Conservation (phyloP, 1,284 basidiomycete genomes). For the Kalmanozyma brasiliensis region DNA sequence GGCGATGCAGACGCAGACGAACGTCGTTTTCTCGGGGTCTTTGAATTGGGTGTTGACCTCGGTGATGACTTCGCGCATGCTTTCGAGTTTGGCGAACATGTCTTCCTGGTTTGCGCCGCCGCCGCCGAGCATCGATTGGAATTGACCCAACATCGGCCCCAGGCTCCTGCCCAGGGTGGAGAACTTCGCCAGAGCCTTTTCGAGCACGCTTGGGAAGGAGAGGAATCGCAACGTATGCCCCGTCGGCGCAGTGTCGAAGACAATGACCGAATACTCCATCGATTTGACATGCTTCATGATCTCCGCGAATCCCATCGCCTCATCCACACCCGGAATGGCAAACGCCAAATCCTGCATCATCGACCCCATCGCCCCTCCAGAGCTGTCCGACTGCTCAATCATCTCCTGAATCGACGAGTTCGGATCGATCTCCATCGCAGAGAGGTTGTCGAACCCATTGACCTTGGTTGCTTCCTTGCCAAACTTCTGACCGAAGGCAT, state of each 20-base stretch:
- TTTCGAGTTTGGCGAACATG: slow-evolving; percentile 97
- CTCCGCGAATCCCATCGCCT: slow-evolving; percentile 99
- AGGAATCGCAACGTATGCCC: slow-evolving; percentile 98
- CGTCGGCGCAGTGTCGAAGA: slow-evolving; percentile 98
- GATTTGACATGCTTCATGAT: slow-evolving; percentile 99
- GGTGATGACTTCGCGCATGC: slow-evolving; percentile 95
- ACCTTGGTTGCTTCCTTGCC: slow-evolving; percentile 99
- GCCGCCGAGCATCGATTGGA: slow-evolving; percentile 93
- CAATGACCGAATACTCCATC: slow-evolving; percentile 99
- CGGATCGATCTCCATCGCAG: slow-evolving; percentile 99
- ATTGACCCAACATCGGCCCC: slow-evolving; percentile 83
- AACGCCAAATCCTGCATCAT: slow-evolving; percentile 99
- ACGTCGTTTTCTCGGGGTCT: slow-evolving; percentile 94
- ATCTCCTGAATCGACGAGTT: slow-evolving; percentile 97
- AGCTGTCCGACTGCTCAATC: slow-evolving; percentile 93
- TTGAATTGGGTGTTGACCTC: slow-evolving; percentile 99
- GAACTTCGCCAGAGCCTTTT: slow-evolving; percentile 96
- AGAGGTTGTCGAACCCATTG: slow-evolving; percentile 96
- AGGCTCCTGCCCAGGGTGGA: slow-evolving; percentile 89
- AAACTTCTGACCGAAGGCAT: slow-evolving; percentile 99
- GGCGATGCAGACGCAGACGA: slow-evolving; percentile 97
- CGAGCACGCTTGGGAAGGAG: slow-evolving; percentile 95
- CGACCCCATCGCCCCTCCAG: slow-evolving; percentile 85
- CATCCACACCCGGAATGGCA: slow-evolving; percentile 98
- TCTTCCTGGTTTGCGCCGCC: slow-evolving; percentile 73